Conservation (phyloP, 768 basidiomycete species). For the Gyrodon lividus region DNA sequence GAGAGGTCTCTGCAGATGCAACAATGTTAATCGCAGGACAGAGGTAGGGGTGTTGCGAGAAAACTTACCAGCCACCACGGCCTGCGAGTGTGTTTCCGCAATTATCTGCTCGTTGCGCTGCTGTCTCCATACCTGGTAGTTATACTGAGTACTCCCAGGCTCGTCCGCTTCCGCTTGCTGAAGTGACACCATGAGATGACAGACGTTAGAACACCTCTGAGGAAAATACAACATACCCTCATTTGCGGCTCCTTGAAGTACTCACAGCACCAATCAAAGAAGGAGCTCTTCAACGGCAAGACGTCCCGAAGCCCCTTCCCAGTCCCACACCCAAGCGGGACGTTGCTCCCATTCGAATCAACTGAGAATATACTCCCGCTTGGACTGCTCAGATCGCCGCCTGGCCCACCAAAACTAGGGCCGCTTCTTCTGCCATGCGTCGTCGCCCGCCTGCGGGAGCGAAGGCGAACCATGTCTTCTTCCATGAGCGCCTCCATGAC, state of each 20-base stretch:
- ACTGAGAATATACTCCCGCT: constrained; percentile 76
- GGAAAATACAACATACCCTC: constrained; percentile 59
- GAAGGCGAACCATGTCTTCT: constrained; percentile 90
- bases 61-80: constrained; percentile 68
- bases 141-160: constrained; percentile 90
- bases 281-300: constrained; percentile 85
- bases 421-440: constrained; percentile 43
- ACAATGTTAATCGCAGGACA: neutral
- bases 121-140: constrained; percentile 94
- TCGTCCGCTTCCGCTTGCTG: constrained; percentile 96
- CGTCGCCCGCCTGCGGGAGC: constrained; percentile 56
- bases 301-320: constrained; percentile 80
- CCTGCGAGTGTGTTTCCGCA: constrained; percentile 65
- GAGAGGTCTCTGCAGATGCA: constrained; percentile 46
- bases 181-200: constrained; percentile 12
- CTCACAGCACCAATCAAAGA: constrained; percentile 95
- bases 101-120: constrained; percentile 83
- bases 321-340: constrained; percentile 76
- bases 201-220: neutral
- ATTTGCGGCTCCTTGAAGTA: constrained; percentile 99
- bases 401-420: constrained; percentile 35
- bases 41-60: constrained; percentile 20
- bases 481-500: constrained; percentile 90
- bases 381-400: constrained; percentile 58
- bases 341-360: constrained; percentile 64